Conservation (phyloP, 2,329 filamentous ascomycete species). For the Ophiostoma pallidulum region DNA sequence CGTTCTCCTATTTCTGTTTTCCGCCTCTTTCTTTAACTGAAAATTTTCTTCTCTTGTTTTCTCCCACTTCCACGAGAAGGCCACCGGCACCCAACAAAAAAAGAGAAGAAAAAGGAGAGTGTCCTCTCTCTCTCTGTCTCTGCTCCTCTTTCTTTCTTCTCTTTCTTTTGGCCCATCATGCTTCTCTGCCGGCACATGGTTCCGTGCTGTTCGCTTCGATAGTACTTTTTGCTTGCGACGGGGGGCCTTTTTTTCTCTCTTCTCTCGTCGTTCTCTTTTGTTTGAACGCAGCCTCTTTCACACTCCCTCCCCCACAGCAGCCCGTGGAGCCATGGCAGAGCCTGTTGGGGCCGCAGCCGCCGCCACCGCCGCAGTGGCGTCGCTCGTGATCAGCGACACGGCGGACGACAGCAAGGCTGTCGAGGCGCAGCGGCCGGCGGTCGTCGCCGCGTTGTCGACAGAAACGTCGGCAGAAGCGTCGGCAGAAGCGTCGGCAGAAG, state of each 20-base stretch:
- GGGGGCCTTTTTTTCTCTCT: background rate
- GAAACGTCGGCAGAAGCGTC: background rate
- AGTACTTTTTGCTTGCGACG: background rate
- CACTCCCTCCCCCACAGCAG: background rate
- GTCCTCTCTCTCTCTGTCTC: slow-evolving; percentile 3
- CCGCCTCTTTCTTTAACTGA: no score
- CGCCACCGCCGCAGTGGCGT: slow-evolving; percentile 8
- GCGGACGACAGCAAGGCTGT: no score
- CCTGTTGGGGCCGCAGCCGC: background rate
- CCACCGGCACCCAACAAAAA: background rate
- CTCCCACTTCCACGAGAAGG: background rate
- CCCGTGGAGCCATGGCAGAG: slow-evolving; percentile 13
- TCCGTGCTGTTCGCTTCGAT: slow-evolving; percentile 14
- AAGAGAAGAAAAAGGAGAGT: slow-evolving; percentile 4
- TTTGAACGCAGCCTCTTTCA: slow-evolving; percentile 4
- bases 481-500: background rate
- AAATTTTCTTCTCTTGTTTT: background rate
- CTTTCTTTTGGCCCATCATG: slow-evolving; percentile 13
- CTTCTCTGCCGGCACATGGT: slow-evolving; percentile 9
- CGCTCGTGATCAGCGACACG: slow-evolving; percentile 12
- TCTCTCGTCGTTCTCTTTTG: background rate
- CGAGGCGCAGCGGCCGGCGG: no score
- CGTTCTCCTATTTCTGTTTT: no score
- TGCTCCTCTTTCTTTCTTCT: background rate
- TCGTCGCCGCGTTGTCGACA: no score